Conservation (phyloP, 306 rosid species). For the Medicago lupulina region DNA sequence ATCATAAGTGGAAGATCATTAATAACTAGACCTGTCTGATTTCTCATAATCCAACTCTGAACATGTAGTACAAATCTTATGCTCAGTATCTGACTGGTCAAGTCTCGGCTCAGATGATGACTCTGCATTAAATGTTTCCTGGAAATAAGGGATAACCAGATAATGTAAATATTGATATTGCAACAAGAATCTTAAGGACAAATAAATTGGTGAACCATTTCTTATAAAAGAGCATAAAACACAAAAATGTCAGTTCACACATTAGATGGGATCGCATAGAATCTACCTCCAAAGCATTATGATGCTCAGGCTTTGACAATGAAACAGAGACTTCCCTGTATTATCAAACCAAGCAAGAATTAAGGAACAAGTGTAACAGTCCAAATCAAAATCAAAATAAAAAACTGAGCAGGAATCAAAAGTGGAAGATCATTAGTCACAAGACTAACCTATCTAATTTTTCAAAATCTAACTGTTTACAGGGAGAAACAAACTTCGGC, state of each 20-base stretch:
- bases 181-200: background rate
- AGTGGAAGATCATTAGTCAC: constrained; percentile 17
- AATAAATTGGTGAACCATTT: background rate
- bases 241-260: background rate
- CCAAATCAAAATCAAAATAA: background rate
- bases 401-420: background rate
- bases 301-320: constrained; percentile 51
- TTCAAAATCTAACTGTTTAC: constrained; percentile 32
- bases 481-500: constrained; percentile 15
- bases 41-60: constrained; percentile 39
- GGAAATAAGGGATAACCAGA: constrained; percentile 24
- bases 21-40: constrained; percentile 59
- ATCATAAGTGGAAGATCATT: constrained; percentile 4
- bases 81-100: constrained; percentile 41
- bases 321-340: constrained; percentile 61
- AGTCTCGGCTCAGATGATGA: constrained; percentile 23
- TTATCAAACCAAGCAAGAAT: constrained; percentile 27
- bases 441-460: constrained; percentile 66
- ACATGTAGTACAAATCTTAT: constrained; percentile 20
- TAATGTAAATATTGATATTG: background rate
- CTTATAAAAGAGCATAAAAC: constrained; percentile 14
- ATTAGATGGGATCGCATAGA: constrained; percentile 31
- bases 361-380: constrained; percentile 7
- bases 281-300: constrained; percentile 53
- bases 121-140: constrained; percentile 45